Evolutionary conservation across 1,284 basidiomycete species (phyloP).

Genomic region (Trichosporon coremiiforme): DNA sequence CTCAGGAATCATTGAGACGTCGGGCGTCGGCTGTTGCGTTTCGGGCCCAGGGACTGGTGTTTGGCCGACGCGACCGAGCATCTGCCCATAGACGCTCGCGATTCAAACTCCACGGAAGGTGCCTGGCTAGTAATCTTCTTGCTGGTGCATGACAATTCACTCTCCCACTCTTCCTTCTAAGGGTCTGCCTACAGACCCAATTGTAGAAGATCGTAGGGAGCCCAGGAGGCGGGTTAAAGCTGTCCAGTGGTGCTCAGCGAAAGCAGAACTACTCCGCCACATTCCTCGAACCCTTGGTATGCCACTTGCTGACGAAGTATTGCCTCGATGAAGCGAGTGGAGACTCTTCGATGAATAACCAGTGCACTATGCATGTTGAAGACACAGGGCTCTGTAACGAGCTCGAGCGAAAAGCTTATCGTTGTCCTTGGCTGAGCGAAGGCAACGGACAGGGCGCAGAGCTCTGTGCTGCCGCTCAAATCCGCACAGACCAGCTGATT

Average conservation of each 20-base stretch:
- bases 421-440: neutral
- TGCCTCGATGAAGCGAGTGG: neutral
- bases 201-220: too few species aligned
- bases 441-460: neutral
- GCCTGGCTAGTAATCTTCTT: too few species aligned
- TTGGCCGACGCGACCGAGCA: neutral
- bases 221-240: too few species aligned
- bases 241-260: too few species aligned
- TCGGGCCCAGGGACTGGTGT: neutral
- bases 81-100: neutral
- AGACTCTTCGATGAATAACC: too few species aligned
- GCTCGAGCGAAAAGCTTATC: neutral
- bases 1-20: neutral
- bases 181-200: too few species aligned
- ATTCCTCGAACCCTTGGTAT: neutral
- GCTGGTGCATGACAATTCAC: too few species aligned
- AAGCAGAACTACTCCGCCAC: too few species aligned
- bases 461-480: neutral
- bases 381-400: neutral
- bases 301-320: neutral
- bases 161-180: too few species aligned
- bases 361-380: neutral
- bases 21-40: neutral
- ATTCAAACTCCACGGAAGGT: too few species aligned
- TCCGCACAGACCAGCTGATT: neutral